Percentiles rank a stretch among this genome's conserved stretches.
Evolutionary conservation across 768 basidiomycete species (phyloP).

Genomic region (Hericium alpestre): DNA sequence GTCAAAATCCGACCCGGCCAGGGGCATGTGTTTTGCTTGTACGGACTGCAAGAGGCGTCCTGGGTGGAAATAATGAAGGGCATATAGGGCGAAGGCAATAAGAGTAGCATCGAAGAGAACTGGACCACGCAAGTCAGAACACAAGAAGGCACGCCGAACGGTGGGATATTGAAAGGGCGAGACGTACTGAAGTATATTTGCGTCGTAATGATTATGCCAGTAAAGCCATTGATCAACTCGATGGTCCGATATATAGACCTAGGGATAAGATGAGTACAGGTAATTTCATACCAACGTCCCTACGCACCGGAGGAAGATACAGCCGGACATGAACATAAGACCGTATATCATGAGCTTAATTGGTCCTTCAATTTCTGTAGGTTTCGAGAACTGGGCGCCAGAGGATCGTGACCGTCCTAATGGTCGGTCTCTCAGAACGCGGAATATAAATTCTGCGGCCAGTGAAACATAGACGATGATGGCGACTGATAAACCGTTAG

Average conservation of each 20-base stretch:
- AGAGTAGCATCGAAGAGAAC: slow-evolving; percentile 42
- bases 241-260: slow-evolving; percentile 9
- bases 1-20: not conserved
- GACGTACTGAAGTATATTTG: slow-evolving; percentile 7
- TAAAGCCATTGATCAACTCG: slow-evolving; percentile 8
- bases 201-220: slow-evolving; percentile 6
- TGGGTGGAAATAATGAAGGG: slow-evolving; percentile 36
- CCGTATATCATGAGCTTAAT: slow-evolving; percentile 3
- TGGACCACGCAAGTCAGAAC: slow-evolving; percentile 9
- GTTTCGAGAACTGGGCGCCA: not conserved
- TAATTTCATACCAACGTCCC: not conserved
- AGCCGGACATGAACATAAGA: slow-evolving; percentile 1
- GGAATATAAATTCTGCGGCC: not conserved
- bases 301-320: slow-evolving; percentile 11
- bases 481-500: not conserved
- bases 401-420: not conserved
- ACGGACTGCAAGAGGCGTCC: slow-evolving; percentile 14
- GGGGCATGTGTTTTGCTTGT: not conserved
- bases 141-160: not conserved
- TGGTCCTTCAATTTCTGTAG: not conserved
- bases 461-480: not conserved
- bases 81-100: slow-evolving; percentile 35
- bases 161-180: not conserved
- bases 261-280: not conserved
- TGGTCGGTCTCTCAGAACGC: not conserved